Percentiles rank a stretch among this genome's conserved stretches.
Evolutionary conservation across 2,329 filamentous ascomycete species (phyloP).

Genomic region (Diaporthe batatas): DNA sequence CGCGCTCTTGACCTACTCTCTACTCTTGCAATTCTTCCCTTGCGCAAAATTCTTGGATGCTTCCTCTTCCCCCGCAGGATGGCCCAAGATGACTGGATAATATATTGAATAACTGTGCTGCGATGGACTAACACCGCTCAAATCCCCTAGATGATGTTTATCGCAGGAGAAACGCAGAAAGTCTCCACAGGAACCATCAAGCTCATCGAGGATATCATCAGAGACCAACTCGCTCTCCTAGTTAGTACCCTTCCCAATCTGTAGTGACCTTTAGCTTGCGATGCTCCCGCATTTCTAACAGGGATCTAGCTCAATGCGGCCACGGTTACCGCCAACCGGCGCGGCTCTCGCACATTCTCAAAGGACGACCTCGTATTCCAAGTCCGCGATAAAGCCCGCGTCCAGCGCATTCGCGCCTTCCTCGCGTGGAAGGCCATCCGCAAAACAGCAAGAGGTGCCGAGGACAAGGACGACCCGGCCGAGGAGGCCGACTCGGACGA

Average conservation of each 20-base stretch:
- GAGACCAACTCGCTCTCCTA: conserved; percentile 97
- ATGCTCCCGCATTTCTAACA: not conserved
- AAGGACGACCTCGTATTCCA: conserved; percentile 95
- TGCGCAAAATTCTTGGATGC: not conserved
- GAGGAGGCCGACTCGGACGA: conserved; percentile 78
- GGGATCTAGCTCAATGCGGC: not conserved
- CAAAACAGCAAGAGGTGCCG: conserved; percentile 96
- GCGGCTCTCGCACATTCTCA: conserved; percentile 90
- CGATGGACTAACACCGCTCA: not conserved
- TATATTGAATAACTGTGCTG: not conserved
- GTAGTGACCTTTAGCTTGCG: too few species aligned
- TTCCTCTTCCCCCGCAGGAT: too few species aligned
- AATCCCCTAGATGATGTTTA: conserved; percentile 99
- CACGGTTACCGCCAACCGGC: too few species aligned
- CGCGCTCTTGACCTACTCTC: not conserved
- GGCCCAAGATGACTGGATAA: not conserved
- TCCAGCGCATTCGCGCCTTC: conserved; percentile 93
- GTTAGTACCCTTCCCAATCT: conserved; percentile 57
- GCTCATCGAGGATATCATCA: conserved; percentile 96
- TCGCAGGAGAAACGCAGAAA: conserved; percentile 95
- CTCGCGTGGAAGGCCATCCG: conserved; percentile 99
- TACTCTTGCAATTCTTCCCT: too few species aligned
- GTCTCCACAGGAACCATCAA: conserved; percentile 90
- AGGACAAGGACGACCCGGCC: conserved; percentile 85
- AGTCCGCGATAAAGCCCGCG: conserved; percentile 97